A percentile compares a stretch with the other conserved stretches of the same genome.
These are phyloP conservation scores for Cercospora berteroae DNA, from an alignment of 2,329 filamentous ascomycete species.

Conservation along the genomic window DNA sequence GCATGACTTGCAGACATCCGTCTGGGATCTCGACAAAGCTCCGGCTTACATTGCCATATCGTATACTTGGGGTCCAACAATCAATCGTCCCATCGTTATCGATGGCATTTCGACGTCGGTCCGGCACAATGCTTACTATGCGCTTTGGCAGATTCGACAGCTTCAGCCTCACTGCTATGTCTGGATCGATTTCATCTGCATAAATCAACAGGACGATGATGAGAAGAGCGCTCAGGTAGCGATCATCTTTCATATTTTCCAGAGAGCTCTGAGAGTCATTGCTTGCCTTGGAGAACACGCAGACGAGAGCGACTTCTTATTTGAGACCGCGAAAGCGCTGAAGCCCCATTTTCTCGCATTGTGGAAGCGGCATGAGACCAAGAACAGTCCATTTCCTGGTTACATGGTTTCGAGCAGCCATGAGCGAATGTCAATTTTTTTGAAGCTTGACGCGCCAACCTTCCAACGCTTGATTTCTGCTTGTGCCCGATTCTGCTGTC, in stretches of 20 bases:
- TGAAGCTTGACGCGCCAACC: too few relatives aligned
- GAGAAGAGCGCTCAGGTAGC: not conserved
- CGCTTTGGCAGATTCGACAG: not conserved
- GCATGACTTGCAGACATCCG: not conserved
- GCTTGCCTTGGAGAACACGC: not conserved
- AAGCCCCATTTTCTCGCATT: not conserved
- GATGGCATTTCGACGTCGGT: not conserved
- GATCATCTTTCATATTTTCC: not conserved
- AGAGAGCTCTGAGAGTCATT: not conserved
- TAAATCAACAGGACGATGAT: not conserved
- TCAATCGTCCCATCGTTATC: not conserved
- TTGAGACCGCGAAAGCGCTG: not conserved
- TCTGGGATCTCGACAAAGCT: not conserved
- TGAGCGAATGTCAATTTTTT: too few relatives aligned
- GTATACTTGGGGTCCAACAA: not conserved
- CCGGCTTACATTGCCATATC: not conserved
- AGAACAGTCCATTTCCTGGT: too few relatives aligned
- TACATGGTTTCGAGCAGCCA: too few relatives aligned
- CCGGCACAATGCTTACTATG: not conserved
- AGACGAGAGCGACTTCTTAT: not conserved
- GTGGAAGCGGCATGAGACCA: too few relatives aligned
- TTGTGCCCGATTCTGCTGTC: not conserved
- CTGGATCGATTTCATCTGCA: not conserved
- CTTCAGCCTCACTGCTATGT: not conserved
- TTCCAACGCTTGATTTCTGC: not conserved